A percentile compares a stretch with the other conserved stretches of the same genome.
Evolutionary conservation across 2,329 filamentous ascomycete species (phyloP).

Genomic region (Neonectria ditissima): DNA sequence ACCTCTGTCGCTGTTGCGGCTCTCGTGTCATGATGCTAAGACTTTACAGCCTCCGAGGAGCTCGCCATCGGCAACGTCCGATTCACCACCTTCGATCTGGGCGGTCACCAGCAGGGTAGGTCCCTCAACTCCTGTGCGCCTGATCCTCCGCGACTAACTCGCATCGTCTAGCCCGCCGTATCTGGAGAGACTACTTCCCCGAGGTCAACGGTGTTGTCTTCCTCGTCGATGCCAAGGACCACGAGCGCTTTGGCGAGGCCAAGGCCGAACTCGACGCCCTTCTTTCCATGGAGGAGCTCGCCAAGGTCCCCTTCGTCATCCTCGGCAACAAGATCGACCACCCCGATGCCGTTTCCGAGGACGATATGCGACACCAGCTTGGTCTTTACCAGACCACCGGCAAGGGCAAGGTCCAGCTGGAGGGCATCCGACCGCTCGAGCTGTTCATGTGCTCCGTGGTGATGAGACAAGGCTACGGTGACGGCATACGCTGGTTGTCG

Average conservation of each 20-base stretch:
- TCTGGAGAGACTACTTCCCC: constrained; percentile 98
- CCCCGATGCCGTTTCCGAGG: constrained; percentile 93
- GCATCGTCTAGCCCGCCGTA: constrained; percentile 78
- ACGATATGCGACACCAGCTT: constrained; percentile 91
- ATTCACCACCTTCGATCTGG: constrained; percentile 94
- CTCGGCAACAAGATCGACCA: constrained; percentile 99
- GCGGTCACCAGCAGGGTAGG: constrained; percentile 90
- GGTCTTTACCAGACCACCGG: constrained; percentile 96
- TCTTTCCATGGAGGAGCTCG: constrained; percentile 94
- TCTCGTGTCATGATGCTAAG: constrained; percentile 30
- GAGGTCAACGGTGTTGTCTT: constrained; percentile 98
- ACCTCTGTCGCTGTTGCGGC: not conserved
- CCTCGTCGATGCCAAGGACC: constrained; percentile 96
- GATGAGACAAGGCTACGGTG: constrained; percentile 95
- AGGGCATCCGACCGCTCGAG: constrained; percentile 95
- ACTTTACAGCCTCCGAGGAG: constrained; percentile 80
- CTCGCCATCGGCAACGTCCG: constrained; percentile 92
- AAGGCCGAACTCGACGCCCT: constrained; percentile 98
- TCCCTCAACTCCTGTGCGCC: constrained; percentile 12
- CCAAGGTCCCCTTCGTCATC: constrained; percentile 95
- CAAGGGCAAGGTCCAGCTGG: constrained; percentile 92
- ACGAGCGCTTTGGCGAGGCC: constrained; percentile 92
- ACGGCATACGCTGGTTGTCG: constrained; percentile 90
- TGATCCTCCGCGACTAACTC: constrained; percentile 8
- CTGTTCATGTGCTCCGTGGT: constrained; percentile 99